phyloP scores from a whole-genome alignment of 1,284 basidiomycete species.

The Rhizopogon parksii region DNA sequence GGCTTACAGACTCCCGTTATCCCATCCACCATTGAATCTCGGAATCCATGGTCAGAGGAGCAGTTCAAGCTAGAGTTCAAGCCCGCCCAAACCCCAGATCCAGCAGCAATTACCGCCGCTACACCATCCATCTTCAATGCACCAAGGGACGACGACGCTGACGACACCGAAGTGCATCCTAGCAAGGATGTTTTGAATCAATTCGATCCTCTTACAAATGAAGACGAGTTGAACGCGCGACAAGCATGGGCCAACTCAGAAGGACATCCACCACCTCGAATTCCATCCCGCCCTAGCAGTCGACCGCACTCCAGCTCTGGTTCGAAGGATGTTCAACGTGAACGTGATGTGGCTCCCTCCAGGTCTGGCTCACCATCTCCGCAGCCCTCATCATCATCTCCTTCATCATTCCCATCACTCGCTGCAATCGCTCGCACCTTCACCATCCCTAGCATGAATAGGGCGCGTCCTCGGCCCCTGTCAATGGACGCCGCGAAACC shows the following conservation, averaged over 20 bases:
- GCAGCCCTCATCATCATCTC: conserved; percentile 25
- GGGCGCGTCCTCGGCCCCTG: conserved; percentile 42
- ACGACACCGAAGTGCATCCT: conserved; percentile 7
- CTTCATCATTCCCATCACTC: conserved; percentile 48
- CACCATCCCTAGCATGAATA: conserved; percentile 38
- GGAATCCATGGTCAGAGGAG: conserved; percentile 14
- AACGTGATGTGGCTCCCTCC: conserved; percentile 5
- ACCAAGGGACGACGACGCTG: not conserved
- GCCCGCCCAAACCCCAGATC: conserved; percentile 9
- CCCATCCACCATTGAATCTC: not conserved
- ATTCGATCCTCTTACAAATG: conserved; percentile 59
- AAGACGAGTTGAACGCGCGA: conserved; percentile 49
- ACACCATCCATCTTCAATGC: conserved; percentile 3
- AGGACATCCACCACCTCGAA: conserved; percentile 46
- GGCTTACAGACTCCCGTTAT: not conserved
- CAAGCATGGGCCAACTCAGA: conserved; percentile 56
- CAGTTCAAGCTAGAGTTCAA: conserved; percentile 7
- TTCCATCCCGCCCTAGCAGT: conserved; percentile 19
- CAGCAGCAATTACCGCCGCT: conserved; percentile 3
- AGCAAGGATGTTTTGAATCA: conserved; percentile 42
- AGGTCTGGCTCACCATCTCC: conserved; percentile 20
- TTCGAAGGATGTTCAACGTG: conserved; percentile 8
- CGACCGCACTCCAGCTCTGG: conserved; percentile 7
- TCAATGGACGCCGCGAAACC: conserved; percentile 50
- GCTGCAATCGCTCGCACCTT: conserved; percentile 60